Percentiles rank a stretch among this genome's conserved stretches.
These are phyloP conservation scores for Pythium dissotocum DNA, from an alignment of 352 stramenopile species.

Conservation along the genomic window DNA sequence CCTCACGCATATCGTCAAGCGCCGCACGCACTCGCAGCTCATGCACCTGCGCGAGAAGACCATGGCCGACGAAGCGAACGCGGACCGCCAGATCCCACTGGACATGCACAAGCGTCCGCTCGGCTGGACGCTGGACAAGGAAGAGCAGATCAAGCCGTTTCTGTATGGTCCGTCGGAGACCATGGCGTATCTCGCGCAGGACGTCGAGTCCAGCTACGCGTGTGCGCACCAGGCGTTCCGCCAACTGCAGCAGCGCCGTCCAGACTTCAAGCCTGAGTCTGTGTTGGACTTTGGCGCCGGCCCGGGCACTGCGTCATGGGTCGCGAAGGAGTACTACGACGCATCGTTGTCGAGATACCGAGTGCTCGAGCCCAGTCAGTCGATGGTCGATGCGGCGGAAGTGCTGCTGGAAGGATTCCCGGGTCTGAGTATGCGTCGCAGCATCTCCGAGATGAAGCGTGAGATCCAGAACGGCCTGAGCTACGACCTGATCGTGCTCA, in stretches of 20 bases:
- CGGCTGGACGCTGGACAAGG: conserved; percentile 77
- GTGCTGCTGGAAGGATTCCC: conserved; percentile 74
- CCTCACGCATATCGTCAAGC: conserved; percentile 57
- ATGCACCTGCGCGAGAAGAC: conserved; percentile 63
- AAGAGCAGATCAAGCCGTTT: conserved; percentile 61
- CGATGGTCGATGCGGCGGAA: conserved; percentile 80
- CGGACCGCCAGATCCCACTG: conserved; percentile 57
- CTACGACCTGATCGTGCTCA: conserved; percentile 78
- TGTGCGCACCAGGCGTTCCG: conserved; percentile 68
- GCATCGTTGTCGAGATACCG: conserved; percentile 64
- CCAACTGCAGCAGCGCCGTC: conserved; percentile 54
- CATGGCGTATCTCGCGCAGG: conserved; percentile 68
- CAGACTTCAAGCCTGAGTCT: conserved; percentile 59
- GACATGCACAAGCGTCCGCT: conserved; percentile 78
- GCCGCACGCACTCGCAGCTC: conserved; percentile 80
- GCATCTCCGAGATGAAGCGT: conserved; percentile 71
- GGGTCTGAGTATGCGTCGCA: conserved; percentile 71
- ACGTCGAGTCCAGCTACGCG: conserved; percentile 76
- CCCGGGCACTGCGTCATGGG: conserved; percentile 76
- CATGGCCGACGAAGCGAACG: conserved; percentile 41
- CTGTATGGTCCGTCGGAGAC: conserved; percentile 74
- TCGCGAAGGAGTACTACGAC: conserved; percentile 67
- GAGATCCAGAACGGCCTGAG: conserved; percentile 68
- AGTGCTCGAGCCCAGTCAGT: conserved; percentile 83
- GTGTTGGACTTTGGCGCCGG: conserved; percentile 81